phyloP scores from a whole-genome alignment of 1,284 basidiomycete species.

The Leccinum fallax region DNA sequence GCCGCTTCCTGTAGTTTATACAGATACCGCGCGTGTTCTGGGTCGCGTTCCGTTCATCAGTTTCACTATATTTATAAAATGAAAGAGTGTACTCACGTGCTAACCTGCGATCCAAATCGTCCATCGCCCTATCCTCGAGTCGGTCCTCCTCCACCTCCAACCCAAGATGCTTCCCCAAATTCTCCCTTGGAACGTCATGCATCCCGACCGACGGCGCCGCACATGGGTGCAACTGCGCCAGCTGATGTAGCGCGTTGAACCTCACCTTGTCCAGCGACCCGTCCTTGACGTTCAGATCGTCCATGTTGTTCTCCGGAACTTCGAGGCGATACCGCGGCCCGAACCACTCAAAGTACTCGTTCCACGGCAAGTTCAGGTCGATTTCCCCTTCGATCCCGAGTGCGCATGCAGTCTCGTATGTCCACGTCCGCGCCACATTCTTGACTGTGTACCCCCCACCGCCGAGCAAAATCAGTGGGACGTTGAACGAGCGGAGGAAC shows the following conservation, averaged over 20 bases:
- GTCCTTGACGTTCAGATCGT: constrained; percentile 87
- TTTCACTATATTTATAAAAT: neutral
- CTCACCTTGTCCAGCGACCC: constrained; percentile 81
- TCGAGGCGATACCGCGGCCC: constrained; percentile 95
- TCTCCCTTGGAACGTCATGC: constrained; percentile 79
- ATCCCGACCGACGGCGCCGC: constrained; percentile 84
- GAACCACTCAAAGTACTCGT: constrained; percentile 98
- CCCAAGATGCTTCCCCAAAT: constrained; percentile 65
- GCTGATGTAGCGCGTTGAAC: constrained; percentile 78
- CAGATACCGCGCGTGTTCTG: constrained; percentile 66
- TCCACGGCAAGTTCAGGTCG: constrained; percentile 87
- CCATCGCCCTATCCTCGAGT: constrained; percentile 45
- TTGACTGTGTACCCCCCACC: constrained; percentile 97
- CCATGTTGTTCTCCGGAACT: constrained; percentile 91
- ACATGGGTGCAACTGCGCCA: constrained; percentile 69
- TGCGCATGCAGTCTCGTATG: constrained; percentile 95
- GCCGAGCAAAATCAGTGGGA: constrained; percentile 91
- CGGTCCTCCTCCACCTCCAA: constrained; percentile 40
- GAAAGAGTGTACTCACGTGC: constrained; percentile 54
- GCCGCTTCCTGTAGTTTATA: constrained; percentile 61
- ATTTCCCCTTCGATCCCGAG: constrained; percentile 82
- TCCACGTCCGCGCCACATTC: constrained; percentile 91
- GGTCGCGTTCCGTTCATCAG: neutral
- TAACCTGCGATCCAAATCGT: constrained; percentile 69
- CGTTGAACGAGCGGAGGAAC: constrained; percentile 81